These are phyloP conservation scores for Avicennia marina DNA, from an alignment of 257 asterid genomes.

Conservation along the genomic window DNA sequence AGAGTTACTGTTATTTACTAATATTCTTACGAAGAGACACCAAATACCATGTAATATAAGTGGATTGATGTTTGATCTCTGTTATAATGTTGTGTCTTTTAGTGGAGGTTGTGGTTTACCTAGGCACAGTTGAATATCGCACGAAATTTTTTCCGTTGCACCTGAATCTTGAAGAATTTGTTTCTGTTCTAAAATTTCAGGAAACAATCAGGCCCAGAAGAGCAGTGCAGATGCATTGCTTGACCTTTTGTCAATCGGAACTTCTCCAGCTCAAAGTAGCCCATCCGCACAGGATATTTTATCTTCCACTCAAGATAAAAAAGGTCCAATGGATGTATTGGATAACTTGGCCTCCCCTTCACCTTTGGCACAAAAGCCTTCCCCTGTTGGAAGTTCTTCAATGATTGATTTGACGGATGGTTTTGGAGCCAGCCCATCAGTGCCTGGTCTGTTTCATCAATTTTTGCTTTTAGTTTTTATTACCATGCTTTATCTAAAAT, in stretches of 20 bases:
- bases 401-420: slow-evolving; percentile 82
- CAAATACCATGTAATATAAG: slow-evolving; percentile 2
- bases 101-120: slow-evolving; percentile 2
- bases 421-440: slow-evolving; percentile 52
- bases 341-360: slow-evolving; percentile 47
- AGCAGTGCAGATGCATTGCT: slow-evolving; percentile 64
- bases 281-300: slow-evolving; percentile 44
- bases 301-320: slow-evolving; percentile 48
- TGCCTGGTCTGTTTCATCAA: slow-evolving; percentile 44
- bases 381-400: slow-evolving; percentile 56
- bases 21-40: not conserved
- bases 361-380: slow-evolving; percentile 35
- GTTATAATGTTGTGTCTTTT: not conserved
- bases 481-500: slow-evolving; percentile 12
- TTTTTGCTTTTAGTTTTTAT: not conserved
- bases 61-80: not conserved
- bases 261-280: slow-evolving; percentile 59
- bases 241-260: slow-evolving; percentile 88
- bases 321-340: slow-evolving; percentile 43
- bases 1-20: too few species aligned
- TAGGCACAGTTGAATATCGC: not conserved
- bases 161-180: slow-evolving; percentile 3
- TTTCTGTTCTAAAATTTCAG: slow-evolving; percentile 30
- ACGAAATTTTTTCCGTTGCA: not conserved
- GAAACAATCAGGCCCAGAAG: slow-evolving; percentile 47